Percentiles rank a stretch among this genome's conserved stretches.
These are phyloP conservation scores for Yamadazyma songkhlaensis DNA, from an alignment of 1,139 yeast genomes.

Conservation along the genomic window DNA sequence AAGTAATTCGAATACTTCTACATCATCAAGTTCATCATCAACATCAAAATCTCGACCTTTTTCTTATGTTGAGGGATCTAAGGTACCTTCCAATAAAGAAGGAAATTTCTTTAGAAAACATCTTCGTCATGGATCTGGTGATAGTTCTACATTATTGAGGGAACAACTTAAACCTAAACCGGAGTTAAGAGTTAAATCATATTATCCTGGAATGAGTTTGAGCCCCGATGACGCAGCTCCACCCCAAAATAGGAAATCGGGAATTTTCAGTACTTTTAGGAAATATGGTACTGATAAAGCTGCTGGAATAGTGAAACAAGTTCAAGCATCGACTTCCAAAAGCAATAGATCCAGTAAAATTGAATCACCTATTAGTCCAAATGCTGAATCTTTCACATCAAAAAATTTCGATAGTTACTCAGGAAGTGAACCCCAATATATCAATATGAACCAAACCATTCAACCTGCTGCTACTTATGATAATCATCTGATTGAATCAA, in stretches of 20 bases:
- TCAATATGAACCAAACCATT: conserved; percentile 13
- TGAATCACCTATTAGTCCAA: conserved; percentile 21
- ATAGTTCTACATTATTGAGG: conserved; percentile 9
- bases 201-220: conserved; percentile 16
- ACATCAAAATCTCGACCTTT: conserved; percentile 45
- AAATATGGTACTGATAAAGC: conserved; percentile 45
- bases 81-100: conserved; percentile 13
- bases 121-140: conserved; percentile 15
- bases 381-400: conserved; percentile 10
- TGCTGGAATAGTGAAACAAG: conserved; percentile 25
- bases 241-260: conserved; percentile 26
- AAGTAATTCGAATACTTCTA: conserved; percentile 21
- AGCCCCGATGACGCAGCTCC: conserved; percentile 15
- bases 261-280: conserved; percentile 40
- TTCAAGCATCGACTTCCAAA: conserved; percentile 11
- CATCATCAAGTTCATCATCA: conserved; percentile 18
- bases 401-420: conserved; percentile 3
- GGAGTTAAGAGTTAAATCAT: conserved; percentile 12
- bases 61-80: conserved; percentile 30
- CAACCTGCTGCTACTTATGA: conserved; percentile 11
- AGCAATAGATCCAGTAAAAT: conserved; percentile 11
- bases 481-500: conserved; percentile 3
- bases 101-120: conserved; percentile 59
- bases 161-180: conserved; percentile 3
- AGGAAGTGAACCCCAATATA: conserved; percentile 10